Percentiles rank a stretch among this genome's conserved stretches.
Evolutionary conservation across 2,329 filamentous ascomycete species (phyloP).

Genomic region (Chlorencoelia australis): DNA sequence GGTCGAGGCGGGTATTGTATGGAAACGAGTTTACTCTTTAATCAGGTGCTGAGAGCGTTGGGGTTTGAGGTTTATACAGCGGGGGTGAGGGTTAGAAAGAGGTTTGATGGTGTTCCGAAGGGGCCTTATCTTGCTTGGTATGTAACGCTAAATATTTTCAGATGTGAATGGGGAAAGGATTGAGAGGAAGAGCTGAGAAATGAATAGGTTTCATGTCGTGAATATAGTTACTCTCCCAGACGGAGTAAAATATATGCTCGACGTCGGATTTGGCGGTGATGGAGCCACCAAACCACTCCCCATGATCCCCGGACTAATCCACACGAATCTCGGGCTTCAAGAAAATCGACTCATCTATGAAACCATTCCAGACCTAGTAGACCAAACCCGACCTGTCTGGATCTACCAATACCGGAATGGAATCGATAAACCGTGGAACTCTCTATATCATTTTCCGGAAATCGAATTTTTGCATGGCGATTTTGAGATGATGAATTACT

Average conservation of each 20-base stretch:
- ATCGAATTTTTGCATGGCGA: conserved; percentile 52
- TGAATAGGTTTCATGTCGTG: conserved; percentile 47
- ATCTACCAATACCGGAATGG: conserved; percentile 50
- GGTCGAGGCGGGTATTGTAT: conserved; percentile 51
- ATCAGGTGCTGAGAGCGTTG: conserved; percentile 40
- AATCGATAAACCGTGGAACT: conserved; percentile 41
- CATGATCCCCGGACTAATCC: conserved; percentile 31
- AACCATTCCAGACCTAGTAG: conserved; percentile 35
- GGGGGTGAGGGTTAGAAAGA: conserved; percentile 29
- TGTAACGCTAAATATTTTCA: too few relatives aligned
- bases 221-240: conserved; percentile 46
- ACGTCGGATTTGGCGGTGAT: conserved; percentile 56
- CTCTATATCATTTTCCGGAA: conserved; percentile 56
- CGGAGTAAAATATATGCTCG: conserved; percentile 39
- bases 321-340: conserved; percentile 40
- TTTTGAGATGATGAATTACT: conserved; percentile 51
- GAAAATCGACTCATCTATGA: conserved; percentile 44
- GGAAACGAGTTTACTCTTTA: conserved; percentile 45
- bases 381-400: conserved; percentile 43
- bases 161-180: too few relatives aligned
- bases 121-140: conserved; percentile 23
- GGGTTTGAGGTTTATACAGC: conserved; percentile 45
- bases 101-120: conserved; percentile 16
- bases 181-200: too few relatives aligned
- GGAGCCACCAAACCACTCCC: conserved; percentile 47